Conservation (phyloP, 768 basidiomycete species). For the Gymnopilus junonius region DNA sequence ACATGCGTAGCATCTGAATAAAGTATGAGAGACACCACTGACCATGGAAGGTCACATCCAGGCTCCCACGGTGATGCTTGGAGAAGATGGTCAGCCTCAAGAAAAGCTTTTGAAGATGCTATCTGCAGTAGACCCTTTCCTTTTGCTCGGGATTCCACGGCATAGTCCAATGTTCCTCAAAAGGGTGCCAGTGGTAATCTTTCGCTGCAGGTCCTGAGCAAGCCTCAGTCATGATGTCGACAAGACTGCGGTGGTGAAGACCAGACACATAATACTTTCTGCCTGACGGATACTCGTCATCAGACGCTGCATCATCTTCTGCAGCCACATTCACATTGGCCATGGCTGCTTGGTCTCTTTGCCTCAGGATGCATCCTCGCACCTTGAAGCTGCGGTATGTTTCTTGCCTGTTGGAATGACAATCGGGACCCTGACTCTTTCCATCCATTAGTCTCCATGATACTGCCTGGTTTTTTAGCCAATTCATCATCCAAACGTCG, state of each 20-base stretch:
- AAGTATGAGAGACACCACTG: neutral
- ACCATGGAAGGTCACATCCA: neutral
- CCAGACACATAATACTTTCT: conserved; percentile 19
- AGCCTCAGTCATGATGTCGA: conserved; percentile 17
- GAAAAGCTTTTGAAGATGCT: neutral
- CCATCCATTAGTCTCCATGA: conserved; percentile 27
- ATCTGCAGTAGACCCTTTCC: neutral
- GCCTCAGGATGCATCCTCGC: conserved; percentile 8
- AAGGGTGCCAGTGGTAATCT: conserved; percentile 31
- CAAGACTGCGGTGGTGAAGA: conserved; percentile 25
- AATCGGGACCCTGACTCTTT: conserved; percentile 22
- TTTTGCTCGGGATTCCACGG: conserved; percentile 11
- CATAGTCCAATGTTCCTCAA: conserved; percentile 27
- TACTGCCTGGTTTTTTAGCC: conserved; percentile 15
- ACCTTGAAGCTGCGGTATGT: neutral
- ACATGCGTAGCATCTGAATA: neutral
- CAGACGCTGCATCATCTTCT: conserved; percentile 13
- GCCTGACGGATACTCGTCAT: conserved; percentile 5
- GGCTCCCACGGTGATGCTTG: neutral
- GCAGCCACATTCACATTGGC: conserved; percentile 3
- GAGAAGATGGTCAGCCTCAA: neutral
- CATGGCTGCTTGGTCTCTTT: conserved; percentile 3
- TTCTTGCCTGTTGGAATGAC: conserved; percentile 26
- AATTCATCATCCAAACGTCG: conserved; percentile 24
- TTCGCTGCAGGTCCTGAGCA: conserved; percentile 19